phyloP scores from a whole-genome alignment of 2,329 filamentous ascomycete genomes.

The Fonsecaea pedrosoi region DNA sequence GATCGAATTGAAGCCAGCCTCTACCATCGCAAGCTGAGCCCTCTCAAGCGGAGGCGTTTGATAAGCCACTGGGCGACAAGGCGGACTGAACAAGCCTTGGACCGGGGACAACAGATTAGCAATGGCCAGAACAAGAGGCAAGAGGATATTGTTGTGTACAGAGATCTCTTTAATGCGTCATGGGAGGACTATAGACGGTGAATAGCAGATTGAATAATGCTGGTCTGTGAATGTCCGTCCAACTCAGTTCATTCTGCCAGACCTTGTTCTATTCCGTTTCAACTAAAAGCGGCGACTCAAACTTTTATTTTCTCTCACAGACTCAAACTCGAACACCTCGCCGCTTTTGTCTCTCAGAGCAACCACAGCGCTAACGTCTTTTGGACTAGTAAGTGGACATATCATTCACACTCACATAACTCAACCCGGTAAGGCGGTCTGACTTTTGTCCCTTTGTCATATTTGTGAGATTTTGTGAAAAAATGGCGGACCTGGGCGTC shows the following conservation, averaged over 20 bases:
- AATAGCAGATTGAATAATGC: constrained; percentile 17
- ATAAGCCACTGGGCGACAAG: background rate
- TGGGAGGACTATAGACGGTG: constrained; percentile 33
- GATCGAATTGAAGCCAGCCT: constrained; percentile 16
- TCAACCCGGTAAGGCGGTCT: constrained; percentile 20
- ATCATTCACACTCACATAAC: constrained; percentile 18
- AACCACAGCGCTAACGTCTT: constrained; percentile 31
- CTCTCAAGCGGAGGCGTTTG: constrained; percentile 4
- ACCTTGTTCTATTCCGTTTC: background rate
- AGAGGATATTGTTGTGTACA: constrained; percentile 29
- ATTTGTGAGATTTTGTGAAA: constrained; percentile 2
- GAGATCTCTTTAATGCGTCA: constrained; percentile 33
- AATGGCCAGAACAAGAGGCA: background rate
- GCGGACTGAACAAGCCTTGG: background rate
- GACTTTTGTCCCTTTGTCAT: constrained; percentile 15
- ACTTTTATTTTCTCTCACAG: background rate
- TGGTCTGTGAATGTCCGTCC: background rate
- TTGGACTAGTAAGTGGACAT: constrained; percentile 14
- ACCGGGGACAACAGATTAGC: background rate
- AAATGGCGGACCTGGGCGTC: constrained; percentile 29
- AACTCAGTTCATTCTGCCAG: constrained; percentile 7
- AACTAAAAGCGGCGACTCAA: constrained; percentile 18
- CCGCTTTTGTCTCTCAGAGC: constrained; percentile 24
- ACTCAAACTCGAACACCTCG: constrained; percentile 11
- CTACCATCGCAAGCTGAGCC: constrained; percentile 15